Evolutionary conservation across 2,329 filamentous ascomycete species (phyloP).

Genomic region (Microsporum ferrugineum): DNA sequence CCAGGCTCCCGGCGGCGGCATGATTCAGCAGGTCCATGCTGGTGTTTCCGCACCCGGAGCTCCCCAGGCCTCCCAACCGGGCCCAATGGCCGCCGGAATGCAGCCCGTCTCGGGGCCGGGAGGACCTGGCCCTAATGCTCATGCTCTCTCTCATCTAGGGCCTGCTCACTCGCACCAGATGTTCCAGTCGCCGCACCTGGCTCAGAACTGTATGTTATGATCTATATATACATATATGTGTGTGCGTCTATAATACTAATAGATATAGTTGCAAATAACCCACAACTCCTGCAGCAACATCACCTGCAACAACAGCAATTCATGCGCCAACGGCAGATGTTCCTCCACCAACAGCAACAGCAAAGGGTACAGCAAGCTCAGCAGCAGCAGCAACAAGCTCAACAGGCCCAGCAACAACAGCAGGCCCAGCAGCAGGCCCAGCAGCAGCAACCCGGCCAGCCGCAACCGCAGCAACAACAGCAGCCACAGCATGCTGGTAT

Average conservation of each 20-base stretch:
- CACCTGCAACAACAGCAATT: conserved; percentile 21
- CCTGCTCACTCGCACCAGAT: conserved; percentile 42
- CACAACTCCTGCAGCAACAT: conserved; percentile 36
- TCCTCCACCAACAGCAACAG: conserved; percentile 23
- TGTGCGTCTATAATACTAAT: neutral
- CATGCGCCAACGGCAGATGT: conserved; percentile 24
- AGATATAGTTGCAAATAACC: conserved; percentile 29
- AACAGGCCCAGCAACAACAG: conserved; percentile 22
- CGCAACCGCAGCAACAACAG: conserved; percentile 22
- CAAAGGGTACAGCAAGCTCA: conserved; percentile 16
- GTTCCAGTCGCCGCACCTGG: conserved; percentile 40
- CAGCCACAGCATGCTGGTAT: conserved; percentile 22
- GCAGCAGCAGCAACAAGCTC: conserved; percentile 23
- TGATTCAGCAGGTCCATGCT: conserved; percentile 49
- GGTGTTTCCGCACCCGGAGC: conserved; percentile 49
- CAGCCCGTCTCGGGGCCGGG: conserved; percentile 46
- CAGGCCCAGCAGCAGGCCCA: conserved; percentile 24
- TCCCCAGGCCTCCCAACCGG: conserved; percentile 49
- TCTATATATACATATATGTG: neutral
- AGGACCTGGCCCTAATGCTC: conserved; percentile 43
- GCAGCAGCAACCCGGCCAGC: conserved; percentile 21
- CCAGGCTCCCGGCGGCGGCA: conserved; percentile 37
- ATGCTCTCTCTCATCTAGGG: conserved; percentile 50
- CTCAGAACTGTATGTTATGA: conserved; percentile 28
- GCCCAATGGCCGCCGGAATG: conserved; percentile 55